These are phyloP conservation scores for Lactarius trivialis DNA, from an alignment of 768 basidiomycete species.

Conservation along the genomic window DNA sequence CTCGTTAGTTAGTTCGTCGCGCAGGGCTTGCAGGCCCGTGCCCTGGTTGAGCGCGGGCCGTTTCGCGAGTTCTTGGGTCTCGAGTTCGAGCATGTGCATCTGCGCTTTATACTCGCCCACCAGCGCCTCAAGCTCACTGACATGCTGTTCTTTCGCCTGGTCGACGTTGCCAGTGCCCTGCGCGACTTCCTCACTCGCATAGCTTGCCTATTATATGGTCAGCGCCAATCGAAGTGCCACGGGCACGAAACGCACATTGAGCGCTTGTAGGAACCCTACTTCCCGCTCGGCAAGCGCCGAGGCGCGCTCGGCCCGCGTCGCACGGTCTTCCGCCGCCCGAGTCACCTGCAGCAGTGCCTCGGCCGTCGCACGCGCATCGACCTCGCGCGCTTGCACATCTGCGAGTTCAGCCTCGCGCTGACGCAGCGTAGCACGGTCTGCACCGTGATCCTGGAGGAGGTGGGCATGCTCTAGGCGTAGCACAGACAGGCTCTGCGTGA, in stretches of 20 bases:
- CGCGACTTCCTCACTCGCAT: conserved; percentile 50
- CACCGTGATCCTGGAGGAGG: conserved; percentile 62
- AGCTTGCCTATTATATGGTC: conserved; percentile 44
- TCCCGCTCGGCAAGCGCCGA: conserved; percentile 49
- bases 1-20: conserved; percentile 35
- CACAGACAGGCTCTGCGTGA: conserved; percentile 51
- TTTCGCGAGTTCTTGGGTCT: conserved; percentile 42
- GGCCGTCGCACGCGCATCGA: conserved; percentile 33
- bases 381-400: conserved; percentile 13
- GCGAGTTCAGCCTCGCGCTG: conserved; percentile 47
- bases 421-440: conserved; percentile 45
- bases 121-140: conserved; percentile 50
- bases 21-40: conserved; percentile 34
- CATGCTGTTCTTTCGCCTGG: conserved; percentile 35
- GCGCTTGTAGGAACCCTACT: conserved; percentile 56
- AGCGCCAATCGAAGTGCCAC: neutral
- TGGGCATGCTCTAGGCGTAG: conserved; percentile 58
- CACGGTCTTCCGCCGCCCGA: conserved; percentile 36
- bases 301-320: conserved; percentile 34
- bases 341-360: conserved; percentile 34
- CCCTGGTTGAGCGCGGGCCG: conserved; percentile 27
- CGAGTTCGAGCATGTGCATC: conserved; percentile 40
- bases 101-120: conserved; percentile 48
- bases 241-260: conserved; percentile 45
- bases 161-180: conserved; percentile 30